Percentiles rank a stretch among this genome's conserved stretches.
Evolutionary conservation across 257 asterid species (phyloP).

Genomic region (Solanum megistacrolobum): DNA sequence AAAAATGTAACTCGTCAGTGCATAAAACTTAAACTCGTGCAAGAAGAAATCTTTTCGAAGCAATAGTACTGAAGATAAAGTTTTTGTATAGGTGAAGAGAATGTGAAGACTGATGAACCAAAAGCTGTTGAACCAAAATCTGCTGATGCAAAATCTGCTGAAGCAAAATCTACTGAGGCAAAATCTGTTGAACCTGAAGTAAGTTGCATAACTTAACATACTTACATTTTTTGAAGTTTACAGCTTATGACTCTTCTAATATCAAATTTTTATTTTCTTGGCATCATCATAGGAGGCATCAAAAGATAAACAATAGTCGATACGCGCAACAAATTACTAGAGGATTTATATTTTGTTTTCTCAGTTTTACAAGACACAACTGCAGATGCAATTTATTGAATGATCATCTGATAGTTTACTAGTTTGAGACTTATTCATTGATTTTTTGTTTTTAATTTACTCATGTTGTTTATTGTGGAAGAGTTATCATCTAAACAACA

Average conservation of each 20-base stretch:
- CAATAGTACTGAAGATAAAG: neutral
- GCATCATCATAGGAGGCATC: neutral
- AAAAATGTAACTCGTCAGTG: neutral
- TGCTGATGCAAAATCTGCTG: conserved; percentile 14
- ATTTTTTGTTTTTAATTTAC: neutral
- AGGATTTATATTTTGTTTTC: neutral
- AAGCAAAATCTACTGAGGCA: conserved; percentile 12
- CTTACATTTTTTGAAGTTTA: neutral
- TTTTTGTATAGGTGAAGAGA: conserved; percentile 53
- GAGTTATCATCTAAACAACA: neutral
- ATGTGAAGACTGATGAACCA: conserved; percentile 46
- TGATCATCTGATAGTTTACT: neutral
- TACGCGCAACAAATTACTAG: neutral
- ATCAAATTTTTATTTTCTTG: neutral
- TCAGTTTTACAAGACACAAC: neutral
- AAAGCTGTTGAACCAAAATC: conserved; percentile 18
- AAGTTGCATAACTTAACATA: neutral
- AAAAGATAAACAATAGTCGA: neutral
- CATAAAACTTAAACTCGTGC: neutral
- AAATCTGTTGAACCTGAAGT: conserved; percentile 48
- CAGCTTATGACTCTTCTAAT: neutral
- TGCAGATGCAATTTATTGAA: neutral
- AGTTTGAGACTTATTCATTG: neutral
- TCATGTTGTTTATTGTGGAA: neutral
- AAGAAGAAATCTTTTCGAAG: neutral